Evolutionary conservation across 2,329 filamentous ascomycete species (phyloP), one percentile per base, ranked within the genome.

Genomic region (Colletotrichum nymphaeae): DNA sequence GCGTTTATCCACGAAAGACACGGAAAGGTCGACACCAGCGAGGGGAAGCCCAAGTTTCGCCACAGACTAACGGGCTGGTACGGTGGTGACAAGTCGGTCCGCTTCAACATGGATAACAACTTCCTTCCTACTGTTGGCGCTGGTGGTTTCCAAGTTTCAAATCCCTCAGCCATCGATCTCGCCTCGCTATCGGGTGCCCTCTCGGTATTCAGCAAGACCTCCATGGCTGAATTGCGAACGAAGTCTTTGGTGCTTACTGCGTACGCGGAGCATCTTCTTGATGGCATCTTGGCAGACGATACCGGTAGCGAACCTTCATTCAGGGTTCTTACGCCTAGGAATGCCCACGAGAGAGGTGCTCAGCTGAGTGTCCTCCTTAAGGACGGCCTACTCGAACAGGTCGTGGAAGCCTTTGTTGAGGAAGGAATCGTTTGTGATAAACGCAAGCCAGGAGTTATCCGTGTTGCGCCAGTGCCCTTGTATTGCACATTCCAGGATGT

Each of bases 401-500:
- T 97, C 2, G 87, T 91, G 72, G 84, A 86, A 56, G 87, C 87
- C 32, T 81, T 98, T 32, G 90, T 94, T 76, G 87, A 89, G 14
- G 88, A 89, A 1, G 93, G 93, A 1, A 91, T 97, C 2, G 89
- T 97, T 1, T 91, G 94, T 49, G 95, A 98, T 80, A 93, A 97
- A 87, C 87, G 95, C 72, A 94, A 94, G 81, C 95, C 95, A 1
- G 92, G 95, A 79, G 95, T 98, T 19, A 92, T 98, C 63, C 87
- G 95, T 1, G 91, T 97, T 1, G 94, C 95, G 2, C 95, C 95
- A 1, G 93, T 93, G 55, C 95, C 95, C 9, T 81, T 98, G 76
- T 98, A 97, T 83, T 96, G 96, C 78, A 91, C 89, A 0, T 97
- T 94, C 80, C 86, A 87, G 72, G 95, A 98, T 77, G 91, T 95